Base-by-base conservation (phyloP, 2,329 filamentous ascomycete species). In the Zasmidium citrigriseum region DNA sequence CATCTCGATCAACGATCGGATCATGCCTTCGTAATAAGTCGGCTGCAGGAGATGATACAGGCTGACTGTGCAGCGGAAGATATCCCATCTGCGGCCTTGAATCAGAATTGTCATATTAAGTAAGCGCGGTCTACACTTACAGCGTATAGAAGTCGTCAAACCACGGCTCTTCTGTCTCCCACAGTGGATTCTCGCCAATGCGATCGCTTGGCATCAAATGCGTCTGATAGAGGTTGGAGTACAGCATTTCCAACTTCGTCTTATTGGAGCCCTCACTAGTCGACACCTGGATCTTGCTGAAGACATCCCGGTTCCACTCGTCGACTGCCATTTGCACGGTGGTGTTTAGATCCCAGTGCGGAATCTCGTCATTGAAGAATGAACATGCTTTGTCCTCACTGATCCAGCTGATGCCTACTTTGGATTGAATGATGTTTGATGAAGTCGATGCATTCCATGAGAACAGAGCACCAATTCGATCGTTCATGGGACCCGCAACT, bases 111-210 rank as follows among this genome's bases (percentile, higher is more conserved):
- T 29, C 14, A 7, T 14, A 7, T 7, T 29, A 7, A 29, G 27
- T 14, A 29, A 7, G 27, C 27, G 7, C 27, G 27, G n/a, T n/a
- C n/a, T n/a, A n/a, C 14, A 29, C 27, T 72, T 64, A 67, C 18
- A 88, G 81, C 0, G 87, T 89, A 67, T 89, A 89, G n/a, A 87
- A 83, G 59, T 90, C 87, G 57, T 88, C 84, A 64, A 88, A 90
- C 68, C 89, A 89, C 1, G 88, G 88, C 70, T 90, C 87, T 0
- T 67, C 64, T 1, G 84, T 86, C 1, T 74, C 69, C 87, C 87
- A 90, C 1, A 78, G 71, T 0, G 87, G 86, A 59, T 89, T 90
- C 67, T 90, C 87, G 0, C 86, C 86, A 0, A 86, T 90, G 64
- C 86, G 84, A 68, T 90, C 89, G 0, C 85, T 86, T 0, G 87